Base-by-base conservation (phyloP, 768 basidiomycete genomes). In the Porphyrellus cyaneotinctus region DNA sequence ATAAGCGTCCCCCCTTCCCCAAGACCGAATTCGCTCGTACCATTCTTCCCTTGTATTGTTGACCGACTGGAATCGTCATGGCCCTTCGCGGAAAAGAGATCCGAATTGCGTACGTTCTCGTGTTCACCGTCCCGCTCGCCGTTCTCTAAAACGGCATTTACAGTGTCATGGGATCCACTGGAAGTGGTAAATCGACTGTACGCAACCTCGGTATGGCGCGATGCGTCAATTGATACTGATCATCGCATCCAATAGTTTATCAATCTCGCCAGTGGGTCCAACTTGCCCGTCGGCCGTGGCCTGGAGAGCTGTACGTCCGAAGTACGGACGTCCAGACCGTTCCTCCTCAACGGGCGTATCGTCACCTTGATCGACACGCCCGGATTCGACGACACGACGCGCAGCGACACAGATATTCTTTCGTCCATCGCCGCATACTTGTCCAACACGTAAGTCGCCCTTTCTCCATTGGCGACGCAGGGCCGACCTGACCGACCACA, bases 311-410 rank as follows among this genome's bases (percentile, higher is more conserved):
- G 78, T 56, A 84, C 82, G 0, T 68, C 63, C 41, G 67, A 67
- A 11, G 75, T 84, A 2, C 71, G 76, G 48, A 64, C 72, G 4
- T 69, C 78, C 4, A 60, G 66, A 14, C 70, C 78, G 1, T 80
- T 83, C 58, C 56, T 70, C 36, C 60, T 81, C 32, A 75, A 78
- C 42, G 78, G 76, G 12, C 69, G 69, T 8, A 61, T 57, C 47
- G 65, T 83, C 47, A 76, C 71, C 13, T 64, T 84, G 28, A 75
- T 84, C 37, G 83, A 84, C 62, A 84, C 82, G 0, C 82, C 82
- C 15, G 82, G 82, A 6, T 84, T 83, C 61, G 81, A 83, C 57
- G 80, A 83, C 57, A 78, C 80, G 10, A 18, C 55, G 13, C 72
- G 70, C 39, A 78, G 73, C 54, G 80, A 82, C 53, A 72, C 75